Evolutionary conservation across 177 flowering plant species (phyloP).

Genomic region (Tripterygium wilfordii): DNA sequence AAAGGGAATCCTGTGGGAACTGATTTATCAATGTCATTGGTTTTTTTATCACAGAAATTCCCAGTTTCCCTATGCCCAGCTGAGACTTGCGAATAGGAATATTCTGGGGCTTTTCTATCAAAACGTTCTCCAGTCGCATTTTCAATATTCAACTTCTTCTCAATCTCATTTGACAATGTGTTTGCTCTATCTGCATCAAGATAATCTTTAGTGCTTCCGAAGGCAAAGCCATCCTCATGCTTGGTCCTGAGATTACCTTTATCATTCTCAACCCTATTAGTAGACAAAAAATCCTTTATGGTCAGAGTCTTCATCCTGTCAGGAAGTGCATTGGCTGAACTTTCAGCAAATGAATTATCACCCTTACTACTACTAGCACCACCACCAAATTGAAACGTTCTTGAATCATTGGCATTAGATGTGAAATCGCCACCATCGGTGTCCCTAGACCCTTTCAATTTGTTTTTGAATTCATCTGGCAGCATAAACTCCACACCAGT

Average conservation of each 20-base stretch:
- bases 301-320: constrained; percentile 43
- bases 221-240: constrained; percentile 12
- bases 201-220: constrained; percentile 10
- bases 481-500: constrained; percentile 13
- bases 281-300: constrained; percentile 17
- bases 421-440: not conserved
- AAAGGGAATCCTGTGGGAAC: constrained; percentile 18
- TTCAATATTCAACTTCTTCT: constrained; percentile 23
- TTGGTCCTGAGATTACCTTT: constrained; percentile 7
- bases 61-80: constrained; percentile 9
- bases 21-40: constrained; percentile 6
- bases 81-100: constrained; percentile 15
- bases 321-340: constrained; percentile 18
- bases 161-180: constrained; percentile 23
- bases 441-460: constrained; percentile 7
- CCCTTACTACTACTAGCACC: constrained; percentile 9
- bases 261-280: constrained; percentile 7
- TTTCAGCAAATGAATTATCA: constrained; percentile 14
- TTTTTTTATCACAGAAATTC: constrained; percentile 11
- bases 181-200: constrained; percentile 17
- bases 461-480: constrained; percentile 20
- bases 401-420: not conserved
- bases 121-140: constrained; percentile 13
- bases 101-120: constrained; percentile 8
- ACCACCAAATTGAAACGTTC: constrained; percentile 11